Base-by-base conservation (phyloP, 352 stramenopile species). In the Phytophthora citrophthora region DNA sequence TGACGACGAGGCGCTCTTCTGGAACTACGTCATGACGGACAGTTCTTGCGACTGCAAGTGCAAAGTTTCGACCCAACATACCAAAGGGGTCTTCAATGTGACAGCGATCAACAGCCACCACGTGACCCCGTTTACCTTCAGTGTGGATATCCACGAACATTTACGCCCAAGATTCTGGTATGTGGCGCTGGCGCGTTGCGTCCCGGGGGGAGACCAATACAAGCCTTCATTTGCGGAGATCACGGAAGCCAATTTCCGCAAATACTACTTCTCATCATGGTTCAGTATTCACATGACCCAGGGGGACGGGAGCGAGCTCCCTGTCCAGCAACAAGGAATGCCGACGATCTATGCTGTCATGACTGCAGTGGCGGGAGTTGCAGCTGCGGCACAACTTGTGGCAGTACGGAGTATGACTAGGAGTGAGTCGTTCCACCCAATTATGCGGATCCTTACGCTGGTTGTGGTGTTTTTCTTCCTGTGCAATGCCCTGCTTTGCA, bases 241-340 rank as follows among this genome's bases (percentile, higher is more conserved):
- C 68, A 88, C 85, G 0, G 79, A 90, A 43, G 57, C 73, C 48
- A 85, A 82, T 45, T 93, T 91, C 62, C 69, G 76, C 12, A 80
- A 86, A 70, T 94, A 88, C 52, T 91, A 90, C 65, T 94, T 94
- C 52, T 80, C 82, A 23, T 79, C 83, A 7, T 92, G 83, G 86
- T 92, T 88, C 64, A 75, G 79, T 8, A 72, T 94, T 44, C 86
- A 94, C 80, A 88, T 93, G 78, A 90, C 76, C 10, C 83, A 93
- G 40, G 66, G 47, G 10, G 70, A 90, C 31, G 82, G 78, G 4
- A 82, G 71, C 20, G 83, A 94, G 54, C 75, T 92, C 7, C 78
- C 83, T 3, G 81, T 91, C 15, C 79, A 92, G 51, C 71, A 91
- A 29, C 68, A 90, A 45, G 83, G 76, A 4, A 68, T 93, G 64